Base-by-base conservation (phyloP, 2,329 filamentous ascomycete species). In the Pseudogymnoascus sp. region DNA sequence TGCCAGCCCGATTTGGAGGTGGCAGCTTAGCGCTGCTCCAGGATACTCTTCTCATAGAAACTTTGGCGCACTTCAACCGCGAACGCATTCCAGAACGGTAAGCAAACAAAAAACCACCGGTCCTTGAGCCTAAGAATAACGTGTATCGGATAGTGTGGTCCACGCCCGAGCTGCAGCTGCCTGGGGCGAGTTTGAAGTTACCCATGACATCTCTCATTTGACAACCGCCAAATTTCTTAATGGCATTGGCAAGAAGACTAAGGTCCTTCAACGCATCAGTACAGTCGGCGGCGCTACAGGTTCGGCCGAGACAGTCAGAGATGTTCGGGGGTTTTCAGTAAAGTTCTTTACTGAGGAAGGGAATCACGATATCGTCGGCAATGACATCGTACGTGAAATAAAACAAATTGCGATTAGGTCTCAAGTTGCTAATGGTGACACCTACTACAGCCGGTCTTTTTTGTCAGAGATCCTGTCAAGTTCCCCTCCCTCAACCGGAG, bases 241-340 rank as follows among this genome's bases (percentile, higher is more conserved):
- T 69, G 77, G 82, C 63, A 78, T 83, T 59, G 88, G 87, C 66
- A 89, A 89, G 77, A 83, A 83, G 72, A 89, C 86, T 36, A 83
- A 86, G 7, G 74, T 88, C 65, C 80, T 85, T 1, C 80, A 82
- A 31, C 84, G 88, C 2, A 87, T 89, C 46, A 80, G 78, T 0
- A 81, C 79, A 0, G 77, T 80, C 12, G 78, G 72, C 2, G 72
- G 72, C 2, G 78, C 79, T 63, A 75, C 72, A 31, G 80, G 79
- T 1, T 77, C 73, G 8, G 71, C 77, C 14, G 80, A 82, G 65
- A 78, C 75, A 2, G 74, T 76, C 1, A 72, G 80, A 36, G 79
- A 82, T 72, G 72, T 78, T 53, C 74, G 78, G 60, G 80, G 80
- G 1, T 82, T 74, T 65, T 75, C 78, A 2, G 71, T 82, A 65